Base-by-base conservation (phyloP, 768 basidiomycete genomes). In the Dioszegia crocea region DNA sequence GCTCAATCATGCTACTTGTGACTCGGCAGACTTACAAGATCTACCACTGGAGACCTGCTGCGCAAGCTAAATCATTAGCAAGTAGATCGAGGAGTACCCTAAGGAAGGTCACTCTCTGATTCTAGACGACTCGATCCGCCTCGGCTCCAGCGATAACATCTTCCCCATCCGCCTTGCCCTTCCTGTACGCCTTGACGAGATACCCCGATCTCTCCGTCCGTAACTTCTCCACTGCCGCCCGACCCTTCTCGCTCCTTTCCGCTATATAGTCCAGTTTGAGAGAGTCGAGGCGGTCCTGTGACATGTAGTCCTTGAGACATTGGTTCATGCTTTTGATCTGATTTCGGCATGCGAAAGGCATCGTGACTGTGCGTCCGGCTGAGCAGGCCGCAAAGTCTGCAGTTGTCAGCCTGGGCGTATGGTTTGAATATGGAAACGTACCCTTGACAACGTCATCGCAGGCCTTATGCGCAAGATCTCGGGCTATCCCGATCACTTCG, bases 321-420 rank as follows among this genome's bases (percentile, higher is more conserved):
- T 49, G 46, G 27, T 67, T 61, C 73, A 71, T 72, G n/a, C 52
- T 61, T 21, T 67, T 67, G 26, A 71, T 39, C 36, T 65, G 63
- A 9, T 52, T 27, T 44, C 61, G 58, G 56, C 73, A 74, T 3
- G 54, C 59, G 55, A 70, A 74, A 0, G 67, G 66, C 44, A 74
- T 40, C 3, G 64, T 64, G 29, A 74, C 67, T 16, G 70, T 74
- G 16, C 73, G 55, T 21, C 68, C 68, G 11, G 59, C 65, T 6
- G 70, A 64, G 40, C 73, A 74, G 0, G 62, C 65, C 12, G 70
- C 70, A 41, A 71, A 74, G 3, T 65, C 73, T 74, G n/a, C 40
- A 3, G 23, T 11, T 24, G 21, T 24, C 31, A 26, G n/a, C 2
- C 2, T 40, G 33, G 33, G 36, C 21, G 14, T 14, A 12, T 23